phyloP scores from a whole-genome alignment of 2,329 filamentous ascomycete genomes.

The Fusarium staphyleae region DNA sequence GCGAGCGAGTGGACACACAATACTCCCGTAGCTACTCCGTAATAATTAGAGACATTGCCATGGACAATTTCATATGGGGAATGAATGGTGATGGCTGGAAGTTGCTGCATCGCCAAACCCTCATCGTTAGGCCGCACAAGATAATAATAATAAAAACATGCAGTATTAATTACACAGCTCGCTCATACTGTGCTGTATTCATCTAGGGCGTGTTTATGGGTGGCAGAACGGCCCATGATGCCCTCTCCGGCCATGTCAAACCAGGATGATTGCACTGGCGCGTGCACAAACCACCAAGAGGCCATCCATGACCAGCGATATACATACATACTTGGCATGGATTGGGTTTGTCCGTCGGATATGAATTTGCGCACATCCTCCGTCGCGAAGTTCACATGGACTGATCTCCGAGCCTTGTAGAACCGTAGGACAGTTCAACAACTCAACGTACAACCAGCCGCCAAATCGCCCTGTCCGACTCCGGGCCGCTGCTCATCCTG shows the following conservation, averaged over 20 bases:
- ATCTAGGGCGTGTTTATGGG: slow-evolving; percentile 10
- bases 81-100: too few relatives aligned
- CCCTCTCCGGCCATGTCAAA: slow-evolving; percentile 19
- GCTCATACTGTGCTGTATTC: slow-evolving; percentile 9
- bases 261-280: slow-evolving; percentile 11
- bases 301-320: slow-evolving; percentile 2
- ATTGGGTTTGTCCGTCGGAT: slow-evolving; percentile 8
- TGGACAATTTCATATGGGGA: background rate
- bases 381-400: background rate
- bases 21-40: too few relatives aligned
- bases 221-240: slow-evolving; percentile 16
- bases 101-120: too few relatives aligned
- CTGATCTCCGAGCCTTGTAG: background rate
- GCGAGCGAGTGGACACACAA: slow-evolving; percentile 11
- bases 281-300: slow-evolving; percentile 17
- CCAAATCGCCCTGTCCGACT: slow-evolving; percentile 29
- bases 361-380: too few relatives aligned
- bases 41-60: background rate
- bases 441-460: slow-evolving; percentile 1
- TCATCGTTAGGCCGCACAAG: too few relatives aligned
- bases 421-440: slow-evolving; percentile 14
- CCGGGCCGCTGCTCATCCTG: slow-evolving; percentile 21
- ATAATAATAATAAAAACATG: too few relatives aligned
- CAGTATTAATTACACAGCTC: too few relatives aligned
- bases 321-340: slow-evolving; percentile 4